Base-by-base conservation (phyloP, 192 early-diverging fungal species). In the Rhizophagus clarus region DNA sequence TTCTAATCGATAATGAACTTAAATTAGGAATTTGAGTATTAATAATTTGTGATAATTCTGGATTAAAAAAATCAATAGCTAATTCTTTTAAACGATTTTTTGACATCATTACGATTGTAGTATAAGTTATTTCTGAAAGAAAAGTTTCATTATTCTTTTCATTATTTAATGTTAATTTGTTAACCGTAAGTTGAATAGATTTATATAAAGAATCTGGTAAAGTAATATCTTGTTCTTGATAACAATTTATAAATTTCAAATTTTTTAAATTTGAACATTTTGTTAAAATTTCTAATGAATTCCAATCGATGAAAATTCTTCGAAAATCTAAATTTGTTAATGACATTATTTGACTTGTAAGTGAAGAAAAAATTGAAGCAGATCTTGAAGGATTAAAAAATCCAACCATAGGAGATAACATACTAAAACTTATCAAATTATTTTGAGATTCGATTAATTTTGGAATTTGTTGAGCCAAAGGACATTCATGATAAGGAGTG, bases 261-360 rank as follows among this genome's bases (percentile, higher is more conserved):
- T n/a, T 24, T 72, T 49, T 72, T 72, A 72, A 49, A 28, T 72
- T 72, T 15, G n/a, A 26, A 72, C 70, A 72, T 72, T 72, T 72
- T 29, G 42, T 42, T 49, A 72, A 72, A 49, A 72, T 72, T 51
- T 72, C n/a, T 17, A 72, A 28, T 17, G 70, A 72, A 72, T 72
- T 72, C 32, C n/a, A 9, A 28, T 72, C 45, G 29, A 72, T 47
- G 29, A 17, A 72, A 10, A 72, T 29, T 26, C 29, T 72, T 72
- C 70, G 20, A 72, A 72, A 49, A 49, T 72, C 70, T 1, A 34
- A 29, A 49, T 29, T n/a, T 14, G 70, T 72, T n/a, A 72, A 28
- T 15, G 42, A 49, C 28, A 12, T 17, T 9, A 15, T 17, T 72
- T 72, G 70, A 72, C 70, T 72, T 12, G 70, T 49, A 7, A 72